Base-by-base conservation (phyloP, 306 rosid genomes). In the Urtica urens region DNA sequence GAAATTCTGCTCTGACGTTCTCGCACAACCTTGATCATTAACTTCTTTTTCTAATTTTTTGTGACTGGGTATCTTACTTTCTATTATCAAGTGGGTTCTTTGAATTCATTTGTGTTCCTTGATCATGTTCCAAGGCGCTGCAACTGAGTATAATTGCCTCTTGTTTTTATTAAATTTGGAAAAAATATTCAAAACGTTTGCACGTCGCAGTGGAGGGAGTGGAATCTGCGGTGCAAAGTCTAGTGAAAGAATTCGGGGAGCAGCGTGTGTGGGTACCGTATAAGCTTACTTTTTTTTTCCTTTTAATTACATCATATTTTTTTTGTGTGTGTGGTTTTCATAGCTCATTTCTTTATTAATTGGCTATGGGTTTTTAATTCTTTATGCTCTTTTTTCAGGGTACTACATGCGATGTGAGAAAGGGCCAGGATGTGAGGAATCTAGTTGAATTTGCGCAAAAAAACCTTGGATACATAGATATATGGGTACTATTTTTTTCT, bases 191-290 rank as follows among this genome's bases (percentile, higher is more conserved):
- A n/a, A n/a, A n/a, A 55, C 39, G 55, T 31, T 65, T 52, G 34
- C 43, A 35, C 58, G 46, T 41, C 30, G 16, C 68, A 88, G 95
- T 50, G 53, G 82, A 83, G 55, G 69, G 82, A 63, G 93, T 88
- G 33, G 73, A 78, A 56, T 63, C 75, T 60, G 67, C 81, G 61
- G 80, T 83, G 23, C 75, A 61, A 65, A 56, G 57, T 55, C 67
- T 83, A 52, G 68, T 60, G 60, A 70, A 37, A 61, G 95, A 88
- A 60, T 84, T 68, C 55, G 86, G 90, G 67, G 86, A 81, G 90
- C 97, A 81, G 74, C 81, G 62, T 77, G 87, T 81, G 82, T 90
- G 97, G 97, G 95, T 90, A 81, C 77, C 90, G 34, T 42, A 50
- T 80, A 28, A 28, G 10, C 80, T 67, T 70, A 31, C 64, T 46